A percentile compares a stretch with the other conserved stretches of the same genome.
These are phyloP conservation scores for Turnera subulata DNA, from an alignment of 345 rosid genomes.

Conservation along the genomic window DNA sequence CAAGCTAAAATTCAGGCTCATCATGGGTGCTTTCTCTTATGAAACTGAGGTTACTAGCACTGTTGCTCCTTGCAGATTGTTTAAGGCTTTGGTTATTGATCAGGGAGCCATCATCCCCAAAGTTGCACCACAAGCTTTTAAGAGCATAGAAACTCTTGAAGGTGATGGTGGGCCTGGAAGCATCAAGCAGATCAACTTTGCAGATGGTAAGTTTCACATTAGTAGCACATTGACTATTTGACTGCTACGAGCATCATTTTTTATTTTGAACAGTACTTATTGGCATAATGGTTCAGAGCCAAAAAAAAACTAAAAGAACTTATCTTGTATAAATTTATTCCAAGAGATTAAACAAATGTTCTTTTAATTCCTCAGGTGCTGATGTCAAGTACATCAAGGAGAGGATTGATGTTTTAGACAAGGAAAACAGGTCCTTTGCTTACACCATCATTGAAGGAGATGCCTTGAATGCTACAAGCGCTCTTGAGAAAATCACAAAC, in stretches of 20 bases:
- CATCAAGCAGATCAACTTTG: slow-evolving; percentile 27
- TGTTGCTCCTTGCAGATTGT: slow-evolving; percentile 26
- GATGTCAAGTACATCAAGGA: slow-evolving; percentile 27
- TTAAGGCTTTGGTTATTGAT: slow-evolving; percentile 33
- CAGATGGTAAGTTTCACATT: slow-evolving; percentile 7
- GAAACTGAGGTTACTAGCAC: slow-evolving; percentile 20
- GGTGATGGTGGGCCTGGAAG: slow-evolving; percentile 42
- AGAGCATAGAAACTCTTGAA: slow-evolving; percentile 16
- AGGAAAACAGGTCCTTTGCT: slow-evolving; percentile 26
- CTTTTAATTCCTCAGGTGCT: slow-evolving; percentile 17
- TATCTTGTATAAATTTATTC: not conserved
- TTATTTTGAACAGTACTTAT: too few species aligned
- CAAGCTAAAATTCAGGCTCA: slow-evolving; percentile 1
- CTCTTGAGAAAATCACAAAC: slow-evolving; percentile 24
- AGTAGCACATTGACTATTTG: too few species aligned
- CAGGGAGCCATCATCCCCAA: slow-evolving; percentile 22
- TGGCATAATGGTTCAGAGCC: not conserved
- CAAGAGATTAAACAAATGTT: not conserved
- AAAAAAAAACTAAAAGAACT: too few species aligned
- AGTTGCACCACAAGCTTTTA: slow-evolving; percentile 25
- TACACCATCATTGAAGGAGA: slow-evolving; percentile 34
- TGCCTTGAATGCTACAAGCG: slow-evolving; percentile 5
- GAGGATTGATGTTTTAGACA: slow-evolving; percentile 37
- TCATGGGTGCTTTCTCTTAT: slow-evolving; percentile 25
- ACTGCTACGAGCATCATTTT: not conserved